Evolutionary conservation across 2,329 filamentous ascomycete species (phyloP).

Genomic region (Lecanosticta acicola): DNA sequence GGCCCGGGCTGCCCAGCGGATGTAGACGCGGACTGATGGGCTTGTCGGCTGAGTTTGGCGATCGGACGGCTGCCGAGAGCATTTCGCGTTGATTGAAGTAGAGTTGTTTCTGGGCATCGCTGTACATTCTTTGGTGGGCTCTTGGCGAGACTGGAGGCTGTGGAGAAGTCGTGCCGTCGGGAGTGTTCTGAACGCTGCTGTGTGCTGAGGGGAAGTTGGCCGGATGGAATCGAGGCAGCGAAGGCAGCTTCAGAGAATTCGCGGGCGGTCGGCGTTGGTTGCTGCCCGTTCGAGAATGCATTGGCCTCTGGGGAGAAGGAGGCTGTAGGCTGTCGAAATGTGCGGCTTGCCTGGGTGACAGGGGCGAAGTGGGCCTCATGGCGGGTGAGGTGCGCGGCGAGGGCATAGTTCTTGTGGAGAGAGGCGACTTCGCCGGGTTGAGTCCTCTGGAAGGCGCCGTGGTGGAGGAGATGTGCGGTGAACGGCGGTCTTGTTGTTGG

Average conservation of each 20-base stretch:
- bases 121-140: constrained; percentile 40
- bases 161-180: constrained; percentile 33
- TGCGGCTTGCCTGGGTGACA: constrained; percentile 27
- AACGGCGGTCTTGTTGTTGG: background rate
- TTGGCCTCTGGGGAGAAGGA: constrained; percentile 27
- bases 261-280: constrained; percentile 30
- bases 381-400: constrained; percentile 31
- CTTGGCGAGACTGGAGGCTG: constrained; percentile 42
- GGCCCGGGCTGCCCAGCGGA: constrained; percentile 47
- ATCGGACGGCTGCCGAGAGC: constrained; percentile 24
- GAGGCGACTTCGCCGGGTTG: background rate
- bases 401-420: constrained; percentile 25
- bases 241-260: constrained; percentile 42
- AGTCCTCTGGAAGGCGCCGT: background rate
- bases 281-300: constrained; percentile 26
- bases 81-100: constrained; percentile 45
- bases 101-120: constrained; percentile 46
- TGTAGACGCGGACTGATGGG: constrained; percentile 46
- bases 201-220: constrained; percentile 43
- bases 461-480: background rate
- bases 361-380: constrained; percentile 31
- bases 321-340: constrained; percentile 31
- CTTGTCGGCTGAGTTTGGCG: constrained; percentile 27
- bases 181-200: constrained; percentile 36
- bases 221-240: constrained; percentile 49